Evolutionary conservation across 495 filamentous ascomycete genomes (phyloP).

Genomic region (Penicillium samsonianum): DNA sequence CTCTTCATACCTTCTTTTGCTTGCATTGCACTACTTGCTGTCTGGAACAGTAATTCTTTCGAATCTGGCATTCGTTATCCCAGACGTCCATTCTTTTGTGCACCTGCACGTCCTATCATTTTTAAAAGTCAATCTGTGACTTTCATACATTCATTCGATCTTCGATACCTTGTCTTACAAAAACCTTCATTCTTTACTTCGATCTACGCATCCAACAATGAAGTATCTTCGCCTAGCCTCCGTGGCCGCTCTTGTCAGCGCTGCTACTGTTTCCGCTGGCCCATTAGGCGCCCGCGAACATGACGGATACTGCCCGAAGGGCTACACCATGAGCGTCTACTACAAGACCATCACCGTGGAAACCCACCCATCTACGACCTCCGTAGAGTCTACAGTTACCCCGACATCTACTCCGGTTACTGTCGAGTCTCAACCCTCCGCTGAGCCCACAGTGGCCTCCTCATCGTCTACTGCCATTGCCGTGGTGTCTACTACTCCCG

Average conservation of each 20-base stretch:
- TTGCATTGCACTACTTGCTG: constrained; percentile 19
- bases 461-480: neutral
- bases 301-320: constrained; percentile 31
- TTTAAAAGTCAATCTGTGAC: neutral
- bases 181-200: constrained; percentile 4
- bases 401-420: neutral
- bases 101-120: constrained; percentile 32
- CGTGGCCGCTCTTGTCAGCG: constrained; percentile 34
- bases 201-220: constrained; percentile 24
- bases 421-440: neutral
- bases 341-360: constrained; percentile 12
- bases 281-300: constrained; percentile 21
- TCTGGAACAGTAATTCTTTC: constrained; percentile 30
- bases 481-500: constrained; percentile 1
- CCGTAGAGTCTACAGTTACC: constrained; percentile 11
- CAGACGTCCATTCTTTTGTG: constrained; percentile 41
- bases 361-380: constrained; percentile 1
- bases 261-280: constrained; percentile 34
- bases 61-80: constrained; percentile 35
- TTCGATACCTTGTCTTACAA: neutral
- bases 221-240: constrained; percentile 37
- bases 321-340: constrained; percentile 28
- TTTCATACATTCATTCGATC: constrained; percentile 8
- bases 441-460: constrained; percentile 9
- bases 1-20: constrained; percentile 13